phyloP scores from a whole-genome alignment of 2,329 filamentous ascomycete genomes.

The Sporothrix pallida region DNA sequence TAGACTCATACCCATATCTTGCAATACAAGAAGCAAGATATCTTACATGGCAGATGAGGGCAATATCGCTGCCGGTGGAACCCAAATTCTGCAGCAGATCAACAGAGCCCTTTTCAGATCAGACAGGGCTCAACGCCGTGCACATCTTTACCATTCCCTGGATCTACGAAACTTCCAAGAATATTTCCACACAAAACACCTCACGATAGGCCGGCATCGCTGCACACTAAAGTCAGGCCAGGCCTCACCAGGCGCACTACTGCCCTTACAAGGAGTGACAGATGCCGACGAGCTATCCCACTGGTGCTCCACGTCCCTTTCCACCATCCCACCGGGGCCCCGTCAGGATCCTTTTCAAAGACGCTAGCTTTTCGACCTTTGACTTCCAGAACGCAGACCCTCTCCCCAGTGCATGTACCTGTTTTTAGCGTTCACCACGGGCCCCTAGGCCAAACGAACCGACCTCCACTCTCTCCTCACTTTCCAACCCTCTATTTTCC shows the following conservation, averaged over 20 bases:
- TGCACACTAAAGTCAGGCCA: background rate
- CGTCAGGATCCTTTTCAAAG: background rate
- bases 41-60: background rate
- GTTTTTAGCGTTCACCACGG: constrained; percentile 22
- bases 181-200: background rate
- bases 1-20: too few relatives aligned
- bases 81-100: constrained; percentile 11
- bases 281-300: background rate
- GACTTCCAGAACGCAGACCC: background rate
- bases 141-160: background rate
- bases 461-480: constrained; percentile 25
- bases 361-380: constrained; percentile 12
- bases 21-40: too few relatives aligned
- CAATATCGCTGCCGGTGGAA: background rate
- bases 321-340: background rate
- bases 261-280: background rate
- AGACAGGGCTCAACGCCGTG: background rate
- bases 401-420: background rate
- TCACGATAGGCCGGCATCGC: background rate
- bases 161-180: background rate
- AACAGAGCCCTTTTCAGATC: constrained; percentile 6
- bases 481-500: constrained; percentile 16
- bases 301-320: background rate
- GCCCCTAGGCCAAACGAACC: constrained; percentile 7
- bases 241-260: background rate